phyloP scores from a whole-genome alignment of 768 basidiomycete genomes.

The Tulasnella sp. region DNA sequence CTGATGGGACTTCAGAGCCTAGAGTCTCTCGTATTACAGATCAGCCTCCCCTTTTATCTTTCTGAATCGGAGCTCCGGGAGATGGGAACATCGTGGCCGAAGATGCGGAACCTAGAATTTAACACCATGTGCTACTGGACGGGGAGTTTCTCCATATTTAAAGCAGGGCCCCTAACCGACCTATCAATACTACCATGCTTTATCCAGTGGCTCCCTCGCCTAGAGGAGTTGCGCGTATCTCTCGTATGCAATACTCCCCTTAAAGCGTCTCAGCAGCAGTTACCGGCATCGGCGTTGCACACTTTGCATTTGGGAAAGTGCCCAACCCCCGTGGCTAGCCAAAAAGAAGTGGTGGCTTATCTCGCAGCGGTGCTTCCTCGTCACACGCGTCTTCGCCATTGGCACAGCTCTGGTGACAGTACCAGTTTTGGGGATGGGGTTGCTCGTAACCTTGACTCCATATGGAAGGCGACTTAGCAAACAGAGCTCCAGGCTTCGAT shows the following conservation, averaged over 20 bases:
- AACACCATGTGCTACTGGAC: not conserved
- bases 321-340: not conserved
- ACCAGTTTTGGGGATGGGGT: too few relatives aligned
- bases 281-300: not conserved
- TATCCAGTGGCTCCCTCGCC: not conserved
- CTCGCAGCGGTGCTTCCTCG: not conserved
- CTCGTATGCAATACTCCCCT: not conserved
- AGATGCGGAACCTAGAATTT: not conserved
- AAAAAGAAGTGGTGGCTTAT: not conserved
- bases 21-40: too few relatives aligned
- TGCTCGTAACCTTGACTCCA: too few relatives aligned
- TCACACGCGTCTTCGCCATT: not conserved
- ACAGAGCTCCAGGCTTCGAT: too few relatives aligned
- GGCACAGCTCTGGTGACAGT: too few relatives aligned
- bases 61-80: too few relatives aligned
- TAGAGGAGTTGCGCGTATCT: not conserved
- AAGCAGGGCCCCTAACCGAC: not conserved
- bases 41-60: too few relatives aligned
- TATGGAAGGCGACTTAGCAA: too few relatives aligned
- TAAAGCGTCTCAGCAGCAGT: not conserved
- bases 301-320: not conserved
- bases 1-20: too few relatives aligned
- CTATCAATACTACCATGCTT: not conserved
- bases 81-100: too few relatives aligned
- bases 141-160: not conserved